These are phyloP conservation scores for Alternaria arborescens DNA, from an alignment of 2,329 filamentous ascomycete species.

Conservation along the genomic window DNA sequence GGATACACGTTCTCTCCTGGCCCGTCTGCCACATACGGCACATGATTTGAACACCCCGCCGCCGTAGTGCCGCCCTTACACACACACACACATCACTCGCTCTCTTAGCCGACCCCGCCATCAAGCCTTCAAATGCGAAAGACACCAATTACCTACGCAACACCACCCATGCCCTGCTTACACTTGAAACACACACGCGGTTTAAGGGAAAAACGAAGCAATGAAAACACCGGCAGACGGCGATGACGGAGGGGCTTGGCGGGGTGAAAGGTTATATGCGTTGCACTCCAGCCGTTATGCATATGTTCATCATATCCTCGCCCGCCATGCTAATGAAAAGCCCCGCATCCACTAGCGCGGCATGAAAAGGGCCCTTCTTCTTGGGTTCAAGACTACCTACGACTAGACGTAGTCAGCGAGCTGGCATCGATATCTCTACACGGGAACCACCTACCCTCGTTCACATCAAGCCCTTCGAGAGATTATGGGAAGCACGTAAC, in stretches of 20 bases:
- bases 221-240: background rate
- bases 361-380: background rate
- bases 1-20: background rate
- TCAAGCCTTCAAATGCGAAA: conserved; percentile 22
- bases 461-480: conserved; percentile 13
- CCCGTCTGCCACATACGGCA: conserved; percentile 15
- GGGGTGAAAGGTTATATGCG: conserved; percentile 14
- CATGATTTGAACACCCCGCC: conserved; percentile 19
- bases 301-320: conserved; percentile 19
- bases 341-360: conserved; percentile 1
- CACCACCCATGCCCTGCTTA: conserved; percentile 23
- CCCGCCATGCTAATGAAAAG: conserved; percentile 1
- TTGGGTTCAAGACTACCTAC: background rate
- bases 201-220: conserved; percentile 20
- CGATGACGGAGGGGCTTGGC: conserved; percentile 15
- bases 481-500: conserved; percentile 8
- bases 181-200: conserved; percentile 37
- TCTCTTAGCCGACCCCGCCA: conserved; percentile 31
- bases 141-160: conserved; percentile 32
- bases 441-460: conserved; percentile 22
- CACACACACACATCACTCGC: conserved; percentile 15
- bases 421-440: conserved; percentile 26
- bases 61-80: conserved; percentile 22
- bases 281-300: conserved; percentile 17
- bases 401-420: conserved; percentile 11